phyloP scores from a whole-genome alignment of 805 yeast species.

The Ogataea chonburiensis region DNA sequence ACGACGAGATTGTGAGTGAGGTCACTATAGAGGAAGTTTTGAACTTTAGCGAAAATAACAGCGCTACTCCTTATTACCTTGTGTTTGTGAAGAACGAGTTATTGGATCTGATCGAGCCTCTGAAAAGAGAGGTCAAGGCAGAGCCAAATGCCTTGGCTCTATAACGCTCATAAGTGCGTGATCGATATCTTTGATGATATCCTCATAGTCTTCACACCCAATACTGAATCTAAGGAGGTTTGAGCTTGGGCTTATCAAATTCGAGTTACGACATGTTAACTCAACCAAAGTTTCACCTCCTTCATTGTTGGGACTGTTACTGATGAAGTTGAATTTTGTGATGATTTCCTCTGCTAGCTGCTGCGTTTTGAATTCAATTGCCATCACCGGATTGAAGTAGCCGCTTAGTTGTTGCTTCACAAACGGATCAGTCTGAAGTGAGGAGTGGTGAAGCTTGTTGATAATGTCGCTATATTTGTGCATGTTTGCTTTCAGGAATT shows the following conservation, averaged over 20 bases:
- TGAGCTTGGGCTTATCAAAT: conserved; percentile 26
- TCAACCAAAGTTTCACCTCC: conserved; percentile 56
- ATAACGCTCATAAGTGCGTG: conserved; percentile 36
- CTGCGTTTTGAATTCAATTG: conserved; percentile 38
- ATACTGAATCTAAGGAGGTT: conserved; percentile 46
- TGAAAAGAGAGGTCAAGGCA: conserved; percentile 46
- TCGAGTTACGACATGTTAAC: conserved; percentile 36
- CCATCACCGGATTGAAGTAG: conserved; percentile 47
- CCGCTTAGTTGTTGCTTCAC: conserved; percentile 43
- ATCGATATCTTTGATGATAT: conserved; percentile 47
- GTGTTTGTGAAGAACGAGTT: conserved; percentile 73
- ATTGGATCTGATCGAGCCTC: conserved; percentile 59
- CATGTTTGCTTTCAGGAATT: conserved; percentile 37
- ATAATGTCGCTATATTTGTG: conserved; percentile 35
- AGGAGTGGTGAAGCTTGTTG: conserved; percentile 43
- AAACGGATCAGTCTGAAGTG: conserved; percentile 43
- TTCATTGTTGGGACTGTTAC: conserved; percentile 47
- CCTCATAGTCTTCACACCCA: conserved; percentile 54
- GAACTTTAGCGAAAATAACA: conserved; percentile 63
- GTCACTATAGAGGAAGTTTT: conserved; percentile 66
- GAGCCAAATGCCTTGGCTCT: conserved; percentile 2
- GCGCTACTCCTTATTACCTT: conserved; percentile 92
- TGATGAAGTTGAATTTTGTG: conserved; percentile 45
- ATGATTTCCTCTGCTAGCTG: conserved; percentile 41
- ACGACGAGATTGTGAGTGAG: conserved; percentile 91